A percentile compares a stretch with the other conserved stretches of the same genome.
These are phyloP conservation scores for Carex arenaria DNA, from an alignment of 202 grass and related monocot genomes.

Conservation along the genomic window DNA sequence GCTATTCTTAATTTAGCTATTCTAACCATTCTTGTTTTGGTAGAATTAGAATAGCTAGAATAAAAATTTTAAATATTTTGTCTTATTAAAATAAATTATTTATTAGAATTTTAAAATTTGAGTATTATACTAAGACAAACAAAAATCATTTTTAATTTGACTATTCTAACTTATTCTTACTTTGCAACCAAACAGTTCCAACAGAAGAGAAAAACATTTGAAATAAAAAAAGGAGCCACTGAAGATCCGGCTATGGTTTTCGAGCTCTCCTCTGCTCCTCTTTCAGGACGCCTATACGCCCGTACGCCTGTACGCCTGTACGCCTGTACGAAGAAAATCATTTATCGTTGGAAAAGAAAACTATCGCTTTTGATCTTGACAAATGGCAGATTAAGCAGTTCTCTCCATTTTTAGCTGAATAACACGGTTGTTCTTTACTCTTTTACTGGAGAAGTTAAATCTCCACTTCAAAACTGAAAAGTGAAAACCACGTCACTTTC, in stretches of 20 bases:
- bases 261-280: neutral
- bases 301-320: neutral
- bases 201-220: neutral
- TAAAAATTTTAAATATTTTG: too few relatives aligned
- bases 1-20: too few relatives aligned
- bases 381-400: too few relatives aligned
- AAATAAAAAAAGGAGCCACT: neutral
- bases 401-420: neutral
- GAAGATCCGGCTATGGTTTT: neutral
- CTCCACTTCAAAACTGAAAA: too few relatives aligned
- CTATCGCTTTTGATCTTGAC: neutral
- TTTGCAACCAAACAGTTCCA: too few relatives aligned
- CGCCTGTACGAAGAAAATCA: neutral
- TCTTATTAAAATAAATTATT: too few relatives aligned
- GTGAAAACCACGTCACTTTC: neutral
- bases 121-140: too few relatives aligned
- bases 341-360: neutral
- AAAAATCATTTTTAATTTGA: too few relatives aligned
- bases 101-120: too few relatives aligned
- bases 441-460: neutral
- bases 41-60: too few relatives aligned
- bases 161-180: too few relatives aligned
- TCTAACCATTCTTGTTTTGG: too few relatives aligned
- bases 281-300: neutral
- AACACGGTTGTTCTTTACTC: neutral